Percentiles rank a stretch among this genome's conserved stretches.
phyloP scores from a whole-genome alignment of 1,284 basidiomycete genomes.

The Coriolopsis trogii region DNA sequence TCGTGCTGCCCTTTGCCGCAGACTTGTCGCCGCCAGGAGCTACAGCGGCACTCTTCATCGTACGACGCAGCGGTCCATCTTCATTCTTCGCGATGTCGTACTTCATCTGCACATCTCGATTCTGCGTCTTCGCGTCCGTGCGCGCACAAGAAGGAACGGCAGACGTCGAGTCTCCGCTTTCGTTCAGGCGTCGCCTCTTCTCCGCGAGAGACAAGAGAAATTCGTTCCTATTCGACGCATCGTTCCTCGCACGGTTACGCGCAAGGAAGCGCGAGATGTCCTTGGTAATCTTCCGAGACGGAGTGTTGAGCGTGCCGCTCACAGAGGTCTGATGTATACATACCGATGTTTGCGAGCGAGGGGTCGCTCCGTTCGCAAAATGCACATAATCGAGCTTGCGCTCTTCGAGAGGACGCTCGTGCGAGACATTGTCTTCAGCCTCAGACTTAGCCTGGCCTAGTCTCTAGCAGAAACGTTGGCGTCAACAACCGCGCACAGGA shows the following conservation, averaged over 20 bases:
- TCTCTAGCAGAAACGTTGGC: too few relatives aligned
- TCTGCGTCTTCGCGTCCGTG: conserved; percentile 66
- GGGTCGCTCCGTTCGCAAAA: conserved; percentile 44
- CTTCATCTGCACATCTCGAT: conserved; percentile 78
- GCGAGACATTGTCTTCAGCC: conserved; percentile 14
- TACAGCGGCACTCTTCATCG: conserved; percentile 37
- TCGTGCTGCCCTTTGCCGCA: conserved; percentile 22
- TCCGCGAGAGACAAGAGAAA: conserved; percentile 63
- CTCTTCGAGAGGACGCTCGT: conserved; percentile 52
- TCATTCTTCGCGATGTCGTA: conserved; percentile 82
- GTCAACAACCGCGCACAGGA: too few relatives aligned
- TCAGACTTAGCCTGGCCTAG: conserved; percentile 23
- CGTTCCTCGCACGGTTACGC: conserved; percentile 66
- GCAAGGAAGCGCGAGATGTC: conserved; percentile 72
- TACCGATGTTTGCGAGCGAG: conserved; percentile 60
- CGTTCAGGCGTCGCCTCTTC: conserved; percentile 47
- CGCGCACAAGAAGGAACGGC: conserved; percentile 63
- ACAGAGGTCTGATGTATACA: conserved; percentile 26
- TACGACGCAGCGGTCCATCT: conserved; percentile 71
- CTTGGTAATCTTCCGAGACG: conserved; percentile 64
- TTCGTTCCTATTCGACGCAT: conserved; percentile 73
- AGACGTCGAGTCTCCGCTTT: conserved; percentile 30
- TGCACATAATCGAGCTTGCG: conserved; percentile 67
- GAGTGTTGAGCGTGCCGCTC: neutral
- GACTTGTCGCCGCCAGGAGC: neutral